phyloP scores from a whole-genome alignment of 768 basidiomycete species.

The Hebeloma cylindrosporum region DNA sequence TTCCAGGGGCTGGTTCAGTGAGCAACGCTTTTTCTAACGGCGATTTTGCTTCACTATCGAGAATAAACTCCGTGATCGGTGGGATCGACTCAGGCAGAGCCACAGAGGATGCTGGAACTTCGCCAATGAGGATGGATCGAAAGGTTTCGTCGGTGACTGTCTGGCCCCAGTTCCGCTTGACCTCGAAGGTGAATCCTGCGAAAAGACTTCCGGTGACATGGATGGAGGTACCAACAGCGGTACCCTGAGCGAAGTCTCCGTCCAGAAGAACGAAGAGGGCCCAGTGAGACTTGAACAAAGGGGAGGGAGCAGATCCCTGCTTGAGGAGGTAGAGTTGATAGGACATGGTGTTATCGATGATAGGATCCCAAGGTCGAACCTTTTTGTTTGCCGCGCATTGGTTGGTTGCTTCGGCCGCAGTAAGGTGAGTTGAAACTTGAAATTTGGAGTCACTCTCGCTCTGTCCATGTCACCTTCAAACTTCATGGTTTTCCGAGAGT shows the following conservation, averaged over 20 bases:
- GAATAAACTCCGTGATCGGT: background rate
- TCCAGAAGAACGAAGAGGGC: background rate
- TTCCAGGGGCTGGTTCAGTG: background rate
- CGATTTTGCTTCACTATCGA: background rate
- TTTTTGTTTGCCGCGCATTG: too few relatives aligned
- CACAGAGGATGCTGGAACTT: background rate
- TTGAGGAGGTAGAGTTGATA: background rate
- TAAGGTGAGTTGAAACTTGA: too few relatives aligned
- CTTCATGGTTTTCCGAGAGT: too few relatives aligned
- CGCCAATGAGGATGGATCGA: background rate
- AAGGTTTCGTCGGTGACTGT: background rate
- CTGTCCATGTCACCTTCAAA: too few relatives aligned
- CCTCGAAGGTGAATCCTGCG: background rate
- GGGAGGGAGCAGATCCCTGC: background rate
- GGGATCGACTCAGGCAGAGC: background rate
- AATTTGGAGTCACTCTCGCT: too few relatives aligned
- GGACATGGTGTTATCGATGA: too few relatives aligned
- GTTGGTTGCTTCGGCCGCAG: too few relatives aligned
- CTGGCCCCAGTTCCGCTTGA: slow-evolving; percentile 1
- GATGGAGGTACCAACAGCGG: slow-evolving; percentile 1
- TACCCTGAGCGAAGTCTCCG: background rate
- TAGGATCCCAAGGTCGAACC: too few relatives aligned
- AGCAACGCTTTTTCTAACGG: slow-evolving; percentile 1
- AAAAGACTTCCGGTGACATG: background rate
- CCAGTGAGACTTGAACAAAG: slow-evolving; percentile 2